Conservation (phyloP, 2,329 filamentous ascomycete species). For the Ophiostoma himal-ulmi region DNA sequence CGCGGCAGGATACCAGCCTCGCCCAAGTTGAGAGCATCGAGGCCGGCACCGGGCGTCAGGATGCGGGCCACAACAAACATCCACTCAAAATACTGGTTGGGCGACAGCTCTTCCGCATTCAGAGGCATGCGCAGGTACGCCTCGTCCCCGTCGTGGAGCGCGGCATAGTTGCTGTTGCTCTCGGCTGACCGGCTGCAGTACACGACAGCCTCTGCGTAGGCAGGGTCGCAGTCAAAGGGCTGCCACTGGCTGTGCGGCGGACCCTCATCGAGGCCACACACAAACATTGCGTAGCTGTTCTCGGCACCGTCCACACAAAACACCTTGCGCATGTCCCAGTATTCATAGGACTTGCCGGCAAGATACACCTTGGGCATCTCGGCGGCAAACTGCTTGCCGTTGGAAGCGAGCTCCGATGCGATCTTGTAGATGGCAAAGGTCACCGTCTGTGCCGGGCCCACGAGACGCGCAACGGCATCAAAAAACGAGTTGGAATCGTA, state of each 20-base stretch:
- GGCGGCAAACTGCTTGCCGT: background rate
- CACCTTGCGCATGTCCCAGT: background rate
- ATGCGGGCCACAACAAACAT: conserved; percentile 21
- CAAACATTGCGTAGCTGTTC: conserved; percentile 13
- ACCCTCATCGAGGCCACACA: conserved; percentile 13
- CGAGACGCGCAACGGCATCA: conserved; percentile 22
- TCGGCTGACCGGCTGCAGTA: conserved; percentile 8
- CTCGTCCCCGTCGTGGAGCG: background rate
- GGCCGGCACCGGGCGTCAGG: conserved; percentile 23
- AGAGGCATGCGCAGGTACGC: conserved; percentile 22
- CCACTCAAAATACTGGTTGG: conserved; percentile 19
- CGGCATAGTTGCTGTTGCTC: background rate
- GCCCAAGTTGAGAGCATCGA: background rate
- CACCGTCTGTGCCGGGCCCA: background rate
- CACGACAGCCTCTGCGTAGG: conserved; percentile 8
- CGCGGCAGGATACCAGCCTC: conserved; percentile 12
- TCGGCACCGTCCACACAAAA: background rate
- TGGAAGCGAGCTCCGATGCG: background rate
- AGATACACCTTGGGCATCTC: background rate
- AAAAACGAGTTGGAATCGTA: conserved; percentile 9
- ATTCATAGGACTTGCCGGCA: background rate
- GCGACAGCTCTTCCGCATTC: conserved; percentile 3
- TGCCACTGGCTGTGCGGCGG: conserved; percentile 13
- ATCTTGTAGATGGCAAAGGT: conserved; percentile 14
- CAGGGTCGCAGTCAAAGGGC: background rate